These are phyloP conservation scores for Paecilomyces niveus DNA, from an alignment of 2,329 filamentous ascomycete species.

Conservation along the genomic window DNA sequence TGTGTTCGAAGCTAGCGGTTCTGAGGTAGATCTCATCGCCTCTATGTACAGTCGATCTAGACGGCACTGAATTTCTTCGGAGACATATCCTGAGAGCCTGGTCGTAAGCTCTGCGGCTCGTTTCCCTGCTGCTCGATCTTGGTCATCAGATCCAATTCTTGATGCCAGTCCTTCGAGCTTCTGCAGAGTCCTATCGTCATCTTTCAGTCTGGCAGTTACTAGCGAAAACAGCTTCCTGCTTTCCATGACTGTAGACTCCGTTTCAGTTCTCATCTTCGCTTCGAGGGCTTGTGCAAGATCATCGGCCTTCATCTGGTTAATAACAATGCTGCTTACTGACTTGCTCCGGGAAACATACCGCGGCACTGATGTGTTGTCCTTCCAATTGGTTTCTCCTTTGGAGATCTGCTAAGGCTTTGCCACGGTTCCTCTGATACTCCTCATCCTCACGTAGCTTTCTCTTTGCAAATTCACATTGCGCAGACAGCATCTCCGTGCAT, in stretches of 20 bases:
- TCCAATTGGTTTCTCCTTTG: conserved; percentile 27
- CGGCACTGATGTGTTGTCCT: conserved; percentile 24
- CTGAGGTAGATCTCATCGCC: conserved; percentile 9
- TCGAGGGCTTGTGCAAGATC: conserved; percentile 29
- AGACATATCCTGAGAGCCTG: conserved; percentile 23
- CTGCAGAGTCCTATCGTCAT: conserved; percentile 28
- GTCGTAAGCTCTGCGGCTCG: conserved; percentile 20
- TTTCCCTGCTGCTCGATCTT: conserved; percentile 21
- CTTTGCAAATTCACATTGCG: conserved; percentile 24
- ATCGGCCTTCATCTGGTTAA: conserved; percentile 22
- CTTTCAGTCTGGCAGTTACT: conserved; percentile 26
- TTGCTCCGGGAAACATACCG: conserved; percentile 18
- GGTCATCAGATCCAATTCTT: conserved; percentile 18
- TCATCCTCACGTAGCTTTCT: conserved; percentile 16
- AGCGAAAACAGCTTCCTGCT: conserved; percentile 26
- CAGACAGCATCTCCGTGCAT: conserved; percentile 24
- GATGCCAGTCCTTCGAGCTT: conserved; percentile 22
- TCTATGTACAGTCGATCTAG: conserved; percentile 35
- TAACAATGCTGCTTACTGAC: conserved; percentile 1
- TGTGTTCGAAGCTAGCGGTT: background rate
- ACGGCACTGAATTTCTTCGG: conserved; percentile 31
- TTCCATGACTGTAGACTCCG: conserved; percentile 23
- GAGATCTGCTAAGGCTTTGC: conserved; percentile 21
- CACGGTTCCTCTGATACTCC: conserved; percentile 15
- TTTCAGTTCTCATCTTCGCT: conserved; percentile 19